These are phyloP conservation scores for Ganoderma boninense DNA, from an alignment of 1,284 basidiomycete genomes.

Conservation along the genomic window DNA sequence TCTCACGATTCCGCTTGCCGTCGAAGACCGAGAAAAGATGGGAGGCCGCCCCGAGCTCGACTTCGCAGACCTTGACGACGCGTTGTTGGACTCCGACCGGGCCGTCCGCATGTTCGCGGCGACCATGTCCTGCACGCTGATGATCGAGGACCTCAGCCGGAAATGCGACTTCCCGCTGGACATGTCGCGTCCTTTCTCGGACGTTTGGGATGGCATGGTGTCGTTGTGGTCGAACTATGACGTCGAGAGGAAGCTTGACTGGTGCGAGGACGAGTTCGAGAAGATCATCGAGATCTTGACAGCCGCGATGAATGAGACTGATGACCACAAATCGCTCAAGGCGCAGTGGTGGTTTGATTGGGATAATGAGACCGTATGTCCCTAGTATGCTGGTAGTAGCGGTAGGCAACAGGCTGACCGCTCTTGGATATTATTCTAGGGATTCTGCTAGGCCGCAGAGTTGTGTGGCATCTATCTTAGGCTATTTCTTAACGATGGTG, in stretches of 20 bases:
- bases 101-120: neutral
- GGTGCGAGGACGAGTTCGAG: constrained; percentile 6
- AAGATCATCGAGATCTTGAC: neutral
- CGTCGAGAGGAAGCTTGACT: neutral
- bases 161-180: constrained; percentile 1
- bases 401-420: neutral
- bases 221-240: constrained; percentile 18
- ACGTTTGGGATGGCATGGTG: constrained; percentile 10
- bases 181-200: neutral
- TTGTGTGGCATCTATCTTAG: neutral
- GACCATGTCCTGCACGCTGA: neutral
- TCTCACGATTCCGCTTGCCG: neutral
- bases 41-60: constrained; percentile 6
- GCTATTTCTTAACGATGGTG: too few relatives aligned
- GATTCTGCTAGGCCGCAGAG: neutral
- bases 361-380: constrained; percentile 14
- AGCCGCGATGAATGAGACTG: constrained; percentile 11
- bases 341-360: constrained; percentile 15
- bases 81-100: neutral
- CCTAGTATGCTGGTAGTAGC: neutral
- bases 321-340: neutral
- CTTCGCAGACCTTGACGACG: constrained; percentile 4
- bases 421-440: neutral
- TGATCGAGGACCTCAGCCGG: constrained; percentile 1
- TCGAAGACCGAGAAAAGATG: neutral